Evolutionary conservation across 768 basidiomycete species (phyloP), one percentile per base, ranked within the genome.

Genomic region (Leucosporidium creatinivorum): DNA sequence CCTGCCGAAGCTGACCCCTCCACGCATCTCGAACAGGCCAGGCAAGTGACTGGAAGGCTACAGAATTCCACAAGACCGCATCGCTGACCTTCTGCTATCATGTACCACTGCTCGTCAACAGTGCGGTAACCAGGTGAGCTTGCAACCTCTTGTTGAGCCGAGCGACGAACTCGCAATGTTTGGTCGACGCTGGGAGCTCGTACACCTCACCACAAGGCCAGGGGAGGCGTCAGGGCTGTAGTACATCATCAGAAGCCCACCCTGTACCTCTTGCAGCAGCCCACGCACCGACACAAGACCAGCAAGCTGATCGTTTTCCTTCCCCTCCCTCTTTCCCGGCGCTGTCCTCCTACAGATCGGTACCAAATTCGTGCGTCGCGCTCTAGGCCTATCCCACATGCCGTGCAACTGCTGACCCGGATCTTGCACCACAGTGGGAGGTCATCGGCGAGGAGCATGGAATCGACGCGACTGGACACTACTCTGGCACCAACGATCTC

Each of bases 41-140:
- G 25, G 25, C 52, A 26, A 28, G 52, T 28, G 52, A 33, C 52
- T 54, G 12, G 1, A 15, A 25, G 6, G 8, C 8, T 44, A 44
- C 39, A 44, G 39, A 17, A 44, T 17, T 44, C 15, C 39, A 44
- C 15, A 15, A 13, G 39, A 44, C 2, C 13, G 39, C 39, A 17
- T 8, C 2, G 39, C 39, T 44, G 13, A 44, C 39, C 39, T 44
- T 7, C 13, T 44, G 8, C 8, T 44, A 15, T 17, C 15, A 44
- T 44, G 39, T 44, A 12, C 8, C 15, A 44, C 15, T 10, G 13
- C 39, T 7, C 23, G 5, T 52, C 18, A 36, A 31, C 74, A 87
- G 91, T 98, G 94, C 80, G 94, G 94, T 85, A 98, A 98, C 89
- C 93, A 98, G 93, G 93, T 92, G 75, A 74, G 86, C 77, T 73